Percentiles rank a stretch among this genome's conserved stretches.
Evolutionary conservation across 2,329 filamentous ascomycete genomes (phyloP).

Genomic region (Periconia sp.): DNA sequence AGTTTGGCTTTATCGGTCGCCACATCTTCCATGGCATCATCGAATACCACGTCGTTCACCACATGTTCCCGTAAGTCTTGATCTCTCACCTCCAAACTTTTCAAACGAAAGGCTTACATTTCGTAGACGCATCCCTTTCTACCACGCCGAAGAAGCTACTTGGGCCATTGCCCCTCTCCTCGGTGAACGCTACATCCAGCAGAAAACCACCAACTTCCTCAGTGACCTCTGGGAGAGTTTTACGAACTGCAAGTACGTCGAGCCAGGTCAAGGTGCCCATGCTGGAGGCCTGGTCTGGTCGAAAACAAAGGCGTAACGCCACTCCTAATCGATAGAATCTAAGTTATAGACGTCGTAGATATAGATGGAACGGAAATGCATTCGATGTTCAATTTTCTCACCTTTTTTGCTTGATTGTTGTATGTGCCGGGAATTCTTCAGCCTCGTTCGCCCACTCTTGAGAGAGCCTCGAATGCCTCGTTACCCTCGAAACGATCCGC

Average conservation of each 20-base stretch:
- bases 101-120: constrained; percentile 5
- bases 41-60: constrained; percentile 65
- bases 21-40: constrained; percentile 69
- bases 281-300: background rate
- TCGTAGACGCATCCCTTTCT: constrained; percentile 27
- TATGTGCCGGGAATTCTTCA: too few species aligned
- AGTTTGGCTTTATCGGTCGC: constrained; percentile 65
- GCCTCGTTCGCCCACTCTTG: too few species aligned
- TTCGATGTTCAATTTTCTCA: too few species aligned
- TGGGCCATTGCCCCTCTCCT: constrained; percentile 25
- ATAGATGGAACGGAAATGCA: too few species aligned
- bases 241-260: constrained; percentile 25
- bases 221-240: constrained; percentile 24
- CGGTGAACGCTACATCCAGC: constrained; percentile 25
- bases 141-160: constrained; percentile 30
- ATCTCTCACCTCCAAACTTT: background rate
- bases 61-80: constrained; percentile 55
- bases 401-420: too few species aligned
- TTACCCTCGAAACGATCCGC: too few species aligned
- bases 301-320: background rate
- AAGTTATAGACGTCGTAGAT: too few species aligned
- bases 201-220: constrained; percentile 21
- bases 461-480: too few species aligned
- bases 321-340: too few species aligned
- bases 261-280: constrained; percentile 6